Evolutionary conservation across 2,329 filamentous ascomycete species (phyloP).

Genomic region (Rachicladosporium sp.): DNA sequence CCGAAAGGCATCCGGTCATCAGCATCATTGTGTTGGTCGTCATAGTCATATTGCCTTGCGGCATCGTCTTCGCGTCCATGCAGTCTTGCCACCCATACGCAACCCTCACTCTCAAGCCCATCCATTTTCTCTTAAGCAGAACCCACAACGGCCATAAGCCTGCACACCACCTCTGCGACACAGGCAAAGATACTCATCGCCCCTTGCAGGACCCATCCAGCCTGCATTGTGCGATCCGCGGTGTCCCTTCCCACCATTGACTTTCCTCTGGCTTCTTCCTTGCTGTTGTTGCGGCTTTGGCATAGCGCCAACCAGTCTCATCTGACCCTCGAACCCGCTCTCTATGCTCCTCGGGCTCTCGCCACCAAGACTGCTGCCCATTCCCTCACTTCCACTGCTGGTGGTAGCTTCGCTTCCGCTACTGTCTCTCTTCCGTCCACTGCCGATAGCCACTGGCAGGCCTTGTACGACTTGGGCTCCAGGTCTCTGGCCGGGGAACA

Average conservation of each 20-base stretch:
- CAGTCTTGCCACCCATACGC: not conserved
- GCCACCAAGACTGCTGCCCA: slow-evolving; percentile 41
- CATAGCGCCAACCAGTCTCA: slow-evolving; percentile 10
- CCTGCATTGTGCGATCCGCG: not conserved
- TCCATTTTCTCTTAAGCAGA: slow-evolving; percentile 31
- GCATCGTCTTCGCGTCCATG: slow-evolving; percentile 8
- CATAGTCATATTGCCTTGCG: slow-evolving; percentile 11
- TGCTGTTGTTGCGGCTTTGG: slow-evolving; percentile 1
- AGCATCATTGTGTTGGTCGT: not conserved
- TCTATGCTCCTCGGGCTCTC: slow-evolving; percentile 42
- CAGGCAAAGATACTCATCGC: slow-evolving; percentile 17
- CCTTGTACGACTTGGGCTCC: slow-evolving; percentile 44
- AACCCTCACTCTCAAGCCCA: slow-evolving; percentile 13
- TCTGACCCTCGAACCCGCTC: slow-evolving; percentile 29
- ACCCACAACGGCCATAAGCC: slow-evolving; percentile 31
- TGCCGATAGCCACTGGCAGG: slow-evolving; percentile 51
- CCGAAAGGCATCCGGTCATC: not conserved
- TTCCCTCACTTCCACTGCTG: slow-evolving; percentile 23
- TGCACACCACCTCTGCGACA: slow-evolving; percentile 26
- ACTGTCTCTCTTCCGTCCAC: slow-evolving; percentile 38
- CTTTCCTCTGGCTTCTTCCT: not conserved
- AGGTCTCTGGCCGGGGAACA: slow-evolving; percentile 51
- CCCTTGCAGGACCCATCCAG: slow-evolving; percentile 2
- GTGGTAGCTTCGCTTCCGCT: slow-evolving; percentile 17
- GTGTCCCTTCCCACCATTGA: not conserved